Evolutionary conservation across 345 rosid genomes (phyloP).

Genomic region (Hevea brasiliensis): DNA sequence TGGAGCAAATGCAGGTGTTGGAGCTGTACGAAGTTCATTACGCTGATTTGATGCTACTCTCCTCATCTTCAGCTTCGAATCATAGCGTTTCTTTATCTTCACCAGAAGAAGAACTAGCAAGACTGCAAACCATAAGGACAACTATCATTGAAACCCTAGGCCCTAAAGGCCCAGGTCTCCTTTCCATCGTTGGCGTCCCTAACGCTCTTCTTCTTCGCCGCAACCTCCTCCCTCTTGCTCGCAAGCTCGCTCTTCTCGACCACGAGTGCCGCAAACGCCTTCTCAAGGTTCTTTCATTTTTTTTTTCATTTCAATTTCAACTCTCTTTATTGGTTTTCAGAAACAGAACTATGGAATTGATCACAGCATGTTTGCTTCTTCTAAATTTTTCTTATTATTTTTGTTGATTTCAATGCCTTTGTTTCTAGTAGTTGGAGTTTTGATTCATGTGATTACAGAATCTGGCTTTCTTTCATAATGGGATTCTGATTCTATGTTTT

Average conservation of each 20-base stretch:
- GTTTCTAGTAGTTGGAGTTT: not conserved
- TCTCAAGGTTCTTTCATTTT: conserved; percentile 56
- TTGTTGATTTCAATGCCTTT: no score
- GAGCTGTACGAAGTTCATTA: conserved; percentile 52
- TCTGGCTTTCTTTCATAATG: not conserved
- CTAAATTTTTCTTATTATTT: not conserved
- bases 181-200: conserved; percentile 60
- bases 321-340: not conserved
- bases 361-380: not conserved
- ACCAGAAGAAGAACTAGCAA: conserved; percentile 39
- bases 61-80: conserved; percentile 20
- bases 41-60: conserved; percentile 49
- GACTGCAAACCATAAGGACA: conserved; percentile 35
- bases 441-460: not conserved
- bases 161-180: conserved; percentile 69
- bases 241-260: conserved; percentile 65
- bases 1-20: conserved; percentile 46
- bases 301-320: not conserved
- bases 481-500: not conserved
- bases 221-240: conserved; percentile 62
- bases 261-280: conserved; percentile 50
- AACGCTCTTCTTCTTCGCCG: conserved; percentile 56
- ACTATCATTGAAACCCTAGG: conserved; percentile 67
- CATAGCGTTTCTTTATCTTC: conserved; percentile 13
- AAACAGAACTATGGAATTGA: no score